Conservation (phyloP, 2,329 filamentous ascomycete species). For the Aspergillus costaricaensis region DNA sequence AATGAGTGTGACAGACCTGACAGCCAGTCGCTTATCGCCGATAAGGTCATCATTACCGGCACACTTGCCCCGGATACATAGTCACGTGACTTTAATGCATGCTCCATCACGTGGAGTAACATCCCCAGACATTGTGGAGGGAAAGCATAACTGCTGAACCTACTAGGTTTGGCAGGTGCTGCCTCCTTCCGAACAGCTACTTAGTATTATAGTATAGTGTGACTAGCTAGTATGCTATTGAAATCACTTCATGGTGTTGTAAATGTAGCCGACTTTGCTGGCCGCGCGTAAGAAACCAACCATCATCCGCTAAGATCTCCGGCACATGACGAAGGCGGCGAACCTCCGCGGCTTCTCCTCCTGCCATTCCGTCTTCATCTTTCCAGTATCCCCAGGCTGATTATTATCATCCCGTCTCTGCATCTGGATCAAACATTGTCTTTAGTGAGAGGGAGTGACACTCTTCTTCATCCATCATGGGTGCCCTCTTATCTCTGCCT, state of each 20-base stretch:
- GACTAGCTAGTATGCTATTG: too few species aligned
- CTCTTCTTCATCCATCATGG: constrained; percentile 64
- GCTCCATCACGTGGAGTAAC: not conserved
- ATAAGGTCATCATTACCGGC: constrained; percentile 1
- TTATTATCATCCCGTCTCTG: not conserved
- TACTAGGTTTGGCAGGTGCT: too few species aligned
- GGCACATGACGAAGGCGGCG: constrained; percentile 24
- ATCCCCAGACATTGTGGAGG: not conserved
- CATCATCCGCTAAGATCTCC: not conserved
- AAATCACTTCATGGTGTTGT: not conserved
- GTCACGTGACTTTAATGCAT: not conserved
- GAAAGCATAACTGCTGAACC: too few species aligned
- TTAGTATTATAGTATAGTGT: too few species aligned
- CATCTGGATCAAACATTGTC: not conserved
- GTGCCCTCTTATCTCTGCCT: constrained; percentile 85
- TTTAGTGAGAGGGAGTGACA: not conserved
- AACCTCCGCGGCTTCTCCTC: not conserved
- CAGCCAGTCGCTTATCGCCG: constrained; percentile 9
- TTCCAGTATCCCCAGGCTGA: not conserved
- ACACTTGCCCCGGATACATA: not conserved
- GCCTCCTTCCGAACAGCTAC: too few species aligned
- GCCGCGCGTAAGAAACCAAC: not conserved
- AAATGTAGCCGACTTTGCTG: not conserved
- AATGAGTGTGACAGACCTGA: not conserved
- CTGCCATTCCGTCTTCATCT: constrained; percentile 13